Percentiles rank a stretch among this genome's conserved stretches.
Conservation (phyloP, 208 protist species). For the Leishmania lainsoni region DNA sequence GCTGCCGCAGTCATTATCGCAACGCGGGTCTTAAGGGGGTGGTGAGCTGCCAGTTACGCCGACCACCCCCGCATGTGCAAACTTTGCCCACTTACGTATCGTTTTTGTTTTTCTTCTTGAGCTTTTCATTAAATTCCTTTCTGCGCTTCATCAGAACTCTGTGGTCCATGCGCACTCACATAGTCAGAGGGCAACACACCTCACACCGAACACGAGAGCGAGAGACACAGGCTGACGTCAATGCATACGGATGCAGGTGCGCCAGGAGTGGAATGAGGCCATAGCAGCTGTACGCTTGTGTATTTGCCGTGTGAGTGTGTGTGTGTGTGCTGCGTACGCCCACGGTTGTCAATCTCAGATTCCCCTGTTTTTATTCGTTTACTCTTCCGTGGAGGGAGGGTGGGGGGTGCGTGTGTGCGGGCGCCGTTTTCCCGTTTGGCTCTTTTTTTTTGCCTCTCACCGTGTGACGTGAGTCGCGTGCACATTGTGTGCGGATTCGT, state of each 20-base stretch:
- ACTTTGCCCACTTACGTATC: not conserved
- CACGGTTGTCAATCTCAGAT: not conserved
- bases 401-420: too few relatives aligned
- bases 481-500: not conserved
- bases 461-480: not conserved
- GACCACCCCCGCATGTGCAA: not conserved
- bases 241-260: not conserved
- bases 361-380: not conserved
- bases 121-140: constrained; percentile 9
- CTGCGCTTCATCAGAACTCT: not conserved
- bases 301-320: not conserved
- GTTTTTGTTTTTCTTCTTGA: constrained; percentile 13
- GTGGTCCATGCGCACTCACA: not conserved
- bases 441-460: not conserved
- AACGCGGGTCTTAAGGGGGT: not conserved
- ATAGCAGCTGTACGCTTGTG: not conserved
- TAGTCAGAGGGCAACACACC: not conserved
- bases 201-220: not conserved
- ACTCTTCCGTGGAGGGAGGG: not conserved
- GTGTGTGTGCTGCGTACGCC: not conserved
- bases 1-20: not conserved
- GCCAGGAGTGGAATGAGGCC: not conserved
- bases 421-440: not conserved
- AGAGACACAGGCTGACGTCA: not conserved
- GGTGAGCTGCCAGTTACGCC: not conserved